Evolutionary conservation across 306 rosid genomes (phyloP).

Genomic region (Trichosanthes cucumerina): DNA sequence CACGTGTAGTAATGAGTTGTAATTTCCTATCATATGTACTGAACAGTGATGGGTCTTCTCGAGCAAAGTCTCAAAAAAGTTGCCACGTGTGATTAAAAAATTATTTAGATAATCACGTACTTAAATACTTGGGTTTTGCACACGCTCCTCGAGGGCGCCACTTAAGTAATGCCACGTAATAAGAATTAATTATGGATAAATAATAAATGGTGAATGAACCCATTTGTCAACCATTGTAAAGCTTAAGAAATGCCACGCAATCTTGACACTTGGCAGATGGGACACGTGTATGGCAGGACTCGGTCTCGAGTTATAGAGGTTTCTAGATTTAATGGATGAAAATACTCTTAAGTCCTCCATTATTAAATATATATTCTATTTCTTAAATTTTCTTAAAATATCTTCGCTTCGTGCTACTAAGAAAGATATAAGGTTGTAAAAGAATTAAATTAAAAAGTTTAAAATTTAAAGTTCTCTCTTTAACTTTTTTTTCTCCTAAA

Average conservation of each 20-base stretch:
- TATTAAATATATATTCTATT: too few relatives aligned
- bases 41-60: not conserved
- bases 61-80: not conserved
- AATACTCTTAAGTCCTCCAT: too few relatives aligned
- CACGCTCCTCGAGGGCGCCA: not conserved
- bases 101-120: not conserved
- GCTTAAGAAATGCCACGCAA: not conserved
- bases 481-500: too few relatives aligned
- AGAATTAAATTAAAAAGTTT: too few relatives aligned
- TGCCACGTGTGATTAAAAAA: not conserved
- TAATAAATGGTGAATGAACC: not conserved
- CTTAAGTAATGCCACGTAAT: not conserved
- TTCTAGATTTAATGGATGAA: too few relatives aligned
- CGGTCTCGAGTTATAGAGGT: not conserved
- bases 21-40: not conserved
- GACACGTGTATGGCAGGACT: constrained; percentile 6
- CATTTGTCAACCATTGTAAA: not conserved
- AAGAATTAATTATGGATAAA: not conserved
- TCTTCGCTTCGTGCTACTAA: too few relatives aligned
- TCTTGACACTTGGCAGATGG: not conserved
- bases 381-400: too few relatives aligned
- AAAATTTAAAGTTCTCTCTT: too few relatives aligned
- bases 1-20: not conserved
- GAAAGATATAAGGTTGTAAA: too few relatives aligned
- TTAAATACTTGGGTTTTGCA: not conserved